Conservation (phyloP, 306 rosid species). For the Senna siamea region DNA sequence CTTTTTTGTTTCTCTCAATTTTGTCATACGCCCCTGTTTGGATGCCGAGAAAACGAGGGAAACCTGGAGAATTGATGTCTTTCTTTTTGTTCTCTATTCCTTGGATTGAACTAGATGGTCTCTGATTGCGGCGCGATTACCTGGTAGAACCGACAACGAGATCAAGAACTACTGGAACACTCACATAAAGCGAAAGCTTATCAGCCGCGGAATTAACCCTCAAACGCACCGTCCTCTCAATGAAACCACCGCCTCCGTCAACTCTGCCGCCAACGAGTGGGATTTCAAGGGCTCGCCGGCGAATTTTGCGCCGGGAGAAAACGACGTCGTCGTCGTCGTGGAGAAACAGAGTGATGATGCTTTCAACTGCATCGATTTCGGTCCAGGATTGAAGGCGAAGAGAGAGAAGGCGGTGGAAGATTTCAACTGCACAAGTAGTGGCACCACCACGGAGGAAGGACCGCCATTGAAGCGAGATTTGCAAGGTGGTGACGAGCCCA, state of each 20-base stretch:
- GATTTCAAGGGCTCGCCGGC: slow-evolving; percentile 44
- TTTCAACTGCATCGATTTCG: neutral
- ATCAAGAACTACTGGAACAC: slow-evolving; percentile 82
- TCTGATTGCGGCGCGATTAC: slow-evolving; percentile 66
- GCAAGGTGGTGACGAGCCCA: slow-evolving; percentile 30
- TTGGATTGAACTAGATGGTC: slow-evolving; percentile 55
- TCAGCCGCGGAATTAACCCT: slow-evolving; percentile 63
- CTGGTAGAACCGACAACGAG: slow-evolving; percentile 81
- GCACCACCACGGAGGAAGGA: slow-evolving; percentile 61
- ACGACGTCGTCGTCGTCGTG: slow-evolving; percentile 12
- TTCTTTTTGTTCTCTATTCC: too few species aligned
- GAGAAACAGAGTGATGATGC: slow-evolving; percentile 14
- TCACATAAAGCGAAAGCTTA: slow-evolving; percentile 74
- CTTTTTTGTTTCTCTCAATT: neutral
- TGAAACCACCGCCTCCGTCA: slow-evolving; percentile 32
- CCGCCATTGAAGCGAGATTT: slow-evolving; percentile 7
- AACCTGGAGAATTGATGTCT: neutral
- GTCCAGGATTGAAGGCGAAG: slow-evolving; percentile 20
- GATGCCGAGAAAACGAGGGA: slow-evolving; percentile 5
- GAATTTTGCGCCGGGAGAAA: slow-evolving; percentile 34
- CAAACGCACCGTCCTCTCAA: slow-evolving; percentile 68
- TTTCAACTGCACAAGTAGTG: slow-evolving; percentile 50
- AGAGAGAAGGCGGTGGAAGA: slow-evolving; percentile 33
- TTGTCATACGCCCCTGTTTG: too few species aligned
- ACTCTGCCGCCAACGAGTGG: slow-evolving; percentile 1